Base-by-base conservation (phyloP, 345 rosid genomes). In the Dipteronia sinensis region DNA sequence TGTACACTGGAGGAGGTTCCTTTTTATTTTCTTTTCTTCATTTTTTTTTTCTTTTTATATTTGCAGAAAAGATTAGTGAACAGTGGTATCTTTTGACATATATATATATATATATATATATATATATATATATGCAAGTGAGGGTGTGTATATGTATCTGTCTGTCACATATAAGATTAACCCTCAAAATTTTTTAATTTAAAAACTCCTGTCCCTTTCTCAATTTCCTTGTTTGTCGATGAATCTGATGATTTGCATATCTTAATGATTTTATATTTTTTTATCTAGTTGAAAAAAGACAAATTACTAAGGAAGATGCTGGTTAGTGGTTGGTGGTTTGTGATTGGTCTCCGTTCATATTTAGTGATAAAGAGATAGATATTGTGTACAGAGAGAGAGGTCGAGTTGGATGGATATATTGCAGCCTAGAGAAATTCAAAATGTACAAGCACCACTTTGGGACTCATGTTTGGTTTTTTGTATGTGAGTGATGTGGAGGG, bases 131-230 rank as follows among this genome's bases (percentile, higher is more conserved):
- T 65, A 63, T 81, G 77, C 86, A 72, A 46, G 34, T 53, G 83
- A 72, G 72, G 88, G 73, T 75, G 79, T 76, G 78, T 76, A 71
- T 73, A 71, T 87, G 79, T 79, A 56, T 71, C 25, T 78, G 80
- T 73, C 69, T 69, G 79, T 77, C 76, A 80, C 79, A 76, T 79
- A 64, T 72, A 78, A 83, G 38, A 69, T 63, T 20, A 62, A 29
- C 77, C 85, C 77, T 65, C 75, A 9, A 65, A 44, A 56, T 73
- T 66, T 86, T 79, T 74, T 76, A 58, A 10, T 22, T 56, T 65
- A 16, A 25, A 72, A 19, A 63, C 19, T 31, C 0, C 58, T 11
- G 47, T 17, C 51, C 20, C 34, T 70, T 2, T 61, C 44, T 47
- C 38, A 0, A 31, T 31, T 31, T 15, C 64, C 71, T 13, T 65